phyloP scores from a whole-genome alignment of 192 early-diverging fungal species.

The Entomortierella beljakovae region DNA sequence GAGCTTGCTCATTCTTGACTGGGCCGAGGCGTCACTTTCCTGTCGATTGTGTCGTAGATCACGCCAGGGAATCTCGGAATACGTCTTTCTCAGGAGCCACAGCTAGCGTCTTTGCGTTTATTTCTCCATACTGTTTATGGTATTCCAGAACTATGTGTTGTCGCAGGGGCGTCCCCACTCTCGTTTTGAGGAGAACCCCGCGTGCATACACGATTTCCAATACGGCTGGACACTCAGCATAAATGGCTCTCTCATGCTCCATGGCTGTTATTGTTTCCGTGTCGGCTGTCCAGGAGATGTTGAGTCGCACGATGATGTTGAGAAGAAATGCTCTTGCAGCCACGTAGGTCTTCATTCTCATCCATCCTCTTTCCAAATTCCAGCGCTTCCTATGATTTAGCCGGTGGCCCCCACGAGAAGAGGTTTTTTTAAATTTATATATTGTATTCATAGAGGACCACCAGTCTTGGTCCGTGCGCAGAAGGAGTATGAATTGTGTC shows the following conservation, averaged over 20 bases:
- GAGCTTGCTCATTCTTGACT: no score
- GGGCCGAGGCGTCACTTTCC: no score
- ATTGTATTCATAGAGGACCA: no score
- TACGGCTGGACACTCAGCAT: conserved; percentile 6
- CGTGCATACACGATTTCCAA: conserved; percentile 25
- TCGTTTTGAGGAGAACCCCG: conserved; percentile 13
- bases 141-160: conserved; percentile 15
- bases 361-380: conserved; percentile 10
- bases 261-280: conserved; percentile 5
- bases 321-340: conserved; percentile 15
- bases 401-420: neutral
- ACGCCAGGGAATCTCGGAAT: no score
- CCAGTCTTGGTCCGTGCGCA: conserved; percentile 8
- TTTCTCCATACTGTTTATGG: conserved; percentile 19
- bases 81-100: conserved; percentile 37
- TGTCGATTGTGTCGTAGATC: no score
- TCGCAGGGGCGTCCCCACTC: conserved; percentile 13
- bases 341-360: conserved; percentile 14
- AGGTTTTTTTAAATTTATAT: neutral
- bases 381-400: neutral
- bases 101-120: conserved; percentile 19
- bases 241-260: conserved; percentile 11
- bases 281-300: conserved; percentile 19
- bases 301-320: conserved; percentile 22
- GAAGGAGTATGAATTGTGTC: conserved; percentile 6